Percentiles rank a stretch among this genome's conserved stretches.
Evolutionary conservation across 441 rosid genomes (phyloP).

Genomic region (Mallotus japonicus): DNA sequence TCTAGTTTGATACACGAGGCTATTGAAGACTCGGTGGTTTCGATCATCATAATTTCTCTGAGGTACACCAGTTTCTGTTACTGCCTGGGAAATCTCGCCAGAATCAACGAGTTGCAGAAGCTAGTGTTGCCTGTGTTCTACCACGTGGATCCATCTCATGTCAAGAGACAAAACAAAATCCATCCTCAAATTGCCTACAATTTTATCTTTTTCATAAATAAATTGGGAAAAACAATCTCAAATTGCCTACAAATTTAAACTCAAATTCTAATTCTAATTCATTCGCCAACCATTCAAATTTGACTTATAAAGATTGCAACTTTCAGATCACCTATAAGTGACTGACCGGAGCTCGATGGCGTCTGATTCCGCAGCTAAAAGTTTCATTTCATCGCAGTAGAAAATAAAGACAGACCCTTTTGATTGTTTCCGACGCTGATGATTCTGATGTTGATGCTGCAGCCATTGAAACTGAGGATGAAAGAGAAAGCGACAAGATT

Average conservation of each 20-base stretch:
- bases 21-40: too few species aligned
- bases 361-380: slow-evolving; percentile 71
- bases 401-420: slow-evolving; percentile 62
- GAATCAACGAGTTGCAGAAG: too few species aligned
- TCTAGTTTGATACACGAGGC: too few species aligned
- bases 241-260: slow-evolving; percentile 51
- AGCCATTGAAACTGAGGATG: slow-evolving; percentile 45
- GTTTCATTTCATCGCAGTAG: slow-evolving; percentile 63
- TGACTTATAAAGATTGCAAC: not conserved
- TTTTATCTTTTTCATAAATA: slow-evolving; percentile 50
- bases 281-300: not conserved
- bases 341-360: slow-evolving; percentile 81
- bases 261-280: not conserved
- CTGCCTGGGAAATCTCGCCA: too few species aligned
- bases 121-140: too few species aligned
- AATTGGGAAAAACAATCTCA: slow-evolving; percentile 85
- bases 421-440: slow-evolving; percentile 45
- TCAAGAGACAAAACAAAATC: too few species aligned
- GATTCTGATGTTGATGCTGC: slow-evolving; percentile 49
- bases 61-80: too few species aligned
- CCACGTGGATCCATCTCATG: too few species aligned
- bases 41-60: too few species aligned
- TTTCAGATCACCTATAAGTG: slow-evolving; percentile 61
- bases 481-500: slow-evolving; percentile 32
- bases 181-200: slow-evolving; percentile 62